Conservation (phyloP, 169 alveolate genomes). For the Eimeria tenella region DNA sequence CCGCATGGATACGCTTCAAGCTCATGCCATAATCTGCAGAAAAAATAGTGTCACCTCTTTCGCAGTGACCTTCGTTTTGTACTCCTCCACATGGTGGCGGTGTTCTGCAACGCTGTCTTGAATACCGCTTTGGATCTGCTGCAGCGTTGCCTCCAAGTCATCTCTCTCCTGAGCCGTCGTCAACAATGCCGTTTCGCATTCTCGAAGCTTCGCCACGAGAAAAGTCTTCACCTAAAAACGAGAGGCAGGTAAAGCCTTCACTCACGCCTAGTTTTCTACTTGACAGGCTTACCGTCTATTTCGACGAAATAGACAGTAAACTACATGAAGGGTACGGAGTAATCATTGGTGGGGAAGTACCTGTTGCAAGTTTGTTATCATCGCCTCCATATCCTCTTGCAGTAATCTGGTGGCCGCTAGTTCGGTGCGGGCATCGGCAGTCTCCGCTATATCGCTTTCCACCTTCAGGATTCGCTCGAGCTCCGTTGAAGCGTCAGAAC, state of each 20-base stretch:
- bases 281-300: no score
- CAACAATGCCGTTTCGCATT: conserved; percentile 79
- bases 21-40: not conserved
- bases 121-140: conserved; percentile 70
- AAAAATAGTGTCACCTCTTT: conserved; percentile 37
- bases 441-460: conserved; percentile 24
- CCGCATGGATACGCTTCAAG: not conserved
- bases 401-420: conserved; percentile 3
- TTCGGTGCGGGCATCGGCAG: conserved; percentile 23
- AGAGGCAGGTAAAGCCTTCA: not conserved
- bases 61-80: not conserved
- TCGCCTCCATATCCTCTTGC: conserved; percentile 78
- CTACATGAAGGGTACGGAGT: not conserved
- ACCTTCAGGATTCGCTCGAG: conserved; percentile 64
- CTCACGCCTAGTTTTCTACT: no score
- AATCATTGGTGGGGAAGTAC: not conserved
- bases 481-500: conserved; percentile 46
- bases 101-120: conserved; percentile 56
- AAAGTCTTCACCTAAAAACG: conserved; percentile 73
- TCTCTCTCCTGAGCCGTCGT: conserved; percentile 76
- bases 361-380: conserved; percentile 68
- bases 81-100: not conserved
- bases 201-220: conserved; percentile 73
- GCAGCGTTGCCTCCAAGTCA: conserved; percentile 68
- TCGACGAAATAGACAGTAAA: not conserved